Conservation (phyloP, 352 stramenopile species). For the Phytophthora lateralis region DNA sequence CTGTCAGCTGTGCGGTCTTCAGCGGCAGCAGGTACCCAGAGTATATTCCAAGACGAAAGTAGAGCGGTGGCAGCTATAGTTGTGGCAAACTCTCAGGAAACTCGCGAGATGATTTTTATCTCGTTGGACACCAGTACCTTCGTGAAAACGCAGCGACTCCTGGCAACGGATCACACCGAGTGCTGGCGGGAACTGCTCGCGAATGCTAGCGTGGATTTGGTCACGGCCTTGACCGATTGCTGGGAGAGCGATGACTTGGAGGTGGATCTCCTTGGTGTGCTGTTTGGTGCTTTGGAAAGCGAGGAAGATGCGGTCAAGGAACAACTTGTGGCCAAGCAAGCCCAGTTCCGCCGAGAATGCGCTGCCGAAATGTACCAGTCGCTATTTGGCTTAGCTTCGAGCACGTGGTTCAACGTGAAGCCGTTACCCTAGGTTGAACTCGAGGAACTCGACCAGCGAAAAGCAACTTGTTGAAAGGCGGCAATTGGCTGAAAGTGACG, state of each 20-base stretch:
- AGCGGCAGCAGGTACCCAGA: not conserved
- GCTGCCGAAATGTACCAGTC: constrained; percentile 28
- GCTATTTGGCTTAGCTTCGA: constrained; percentile 26
- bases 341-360: constrained; percentile 39
- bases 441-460: constrained; percentile 12
- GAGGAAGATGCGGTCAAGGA: constrained; percentile 44
- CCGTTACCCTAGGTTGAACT: constrained; percentile 20
- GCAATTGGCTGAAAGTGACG: constrained; percentile 12
- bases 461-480: constrained; percentile 16
- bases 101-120: constrained; percentile 42
- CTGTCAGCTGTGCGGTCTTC: constrained; percentile 28
- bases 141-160: constrained; percentile 17
- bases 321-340: constrained; percentile 44
- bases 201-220: constrained; percentile 46
- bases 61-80: constrained; percentile 18
- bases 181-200: constrained; percentile 41
- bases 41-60: constrained; percentile 12
- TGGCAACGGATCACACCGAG: constrained; percentile 24
- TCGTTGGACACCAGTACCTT: constrained; percentile 19
- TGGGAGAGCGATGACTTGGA: constrained; percentile 48
- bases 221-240: constrained; percentile 40
- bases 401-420: constrained; percentile 17
- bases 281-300: constrained; percentile 47
- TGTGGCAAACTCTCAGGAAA: constrained; percentile 20
- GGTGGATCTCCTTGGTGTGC: constrained; percentile 21